Conservation (phyloP, 2,329 filamentous ascomycete species). For the Geoglossum cookeanum region DNA sequence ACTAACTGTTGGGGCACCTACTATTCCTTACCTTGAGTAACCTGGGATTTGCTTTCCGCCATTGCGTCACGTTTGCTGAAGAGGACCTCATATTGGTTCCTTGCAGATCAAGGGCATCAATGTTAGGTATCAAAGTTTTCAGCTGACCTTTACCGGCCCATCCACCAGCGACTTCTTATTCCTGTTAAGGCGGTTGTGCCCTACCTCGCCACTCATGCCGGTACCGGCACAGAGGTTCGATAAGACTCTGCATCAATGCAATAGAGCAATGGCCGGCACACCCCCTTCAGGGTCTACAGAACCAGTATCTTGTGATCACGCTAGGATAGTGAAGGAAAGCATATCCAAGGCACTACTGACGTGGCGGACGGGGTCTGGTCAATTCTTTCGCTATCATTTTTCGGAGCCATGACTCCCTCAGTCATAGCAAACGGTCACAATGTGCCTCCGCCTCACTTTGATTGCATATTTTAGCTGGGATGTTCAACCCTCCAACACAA, state of each 20-base stretch:
- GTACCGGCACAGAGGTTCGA: not conserved
- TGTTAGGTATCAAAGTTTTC: conserved; percentile 1
- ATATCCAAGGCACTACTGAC: conserved; percentile 4
- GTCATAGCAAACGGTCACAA: not conserved
- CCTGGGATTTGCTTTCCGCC: not conserved
- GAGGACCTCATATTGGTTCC: conserved; percentile 1
- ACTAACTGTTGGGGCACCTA: not conserved
- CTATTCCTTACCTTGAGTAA: not conserved
- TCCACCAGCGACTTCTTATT: not conserved
- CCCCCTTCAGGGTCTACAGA: not conserved
- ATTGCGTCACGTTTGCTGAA: not conserved
- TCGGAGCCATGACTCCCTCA: not conserved
- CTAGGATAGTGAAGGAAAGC: conserved; percentile 1
- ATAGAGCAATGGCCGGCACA: not conserved
- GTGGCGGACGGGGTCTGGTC: conserved; percentile 4
- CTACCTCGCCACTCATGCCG: not conserved
- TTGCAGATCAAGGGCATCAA: not conserved
- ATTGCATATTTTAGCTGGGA: not conserved
- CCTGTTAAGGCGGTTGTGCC: conserved; percentile 1
- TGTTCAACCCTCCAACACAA: not conserved
- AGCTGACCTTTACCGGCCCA: conserved; percentile 1
- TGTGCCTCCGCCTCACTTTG: conserved; percentile 1
- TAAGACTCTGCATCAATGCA: not conserved
- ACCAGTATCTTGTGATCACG: not conserved
- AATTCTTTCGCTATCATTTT: conserved; percentile 1